A percentile compares a stretch with the other conserved stretches of the same genome.
These are phyloP conservation scores for Albugo candida DNA, from an alignment of 352 stramenopile species.

Conservation along the genomic window DNA sequence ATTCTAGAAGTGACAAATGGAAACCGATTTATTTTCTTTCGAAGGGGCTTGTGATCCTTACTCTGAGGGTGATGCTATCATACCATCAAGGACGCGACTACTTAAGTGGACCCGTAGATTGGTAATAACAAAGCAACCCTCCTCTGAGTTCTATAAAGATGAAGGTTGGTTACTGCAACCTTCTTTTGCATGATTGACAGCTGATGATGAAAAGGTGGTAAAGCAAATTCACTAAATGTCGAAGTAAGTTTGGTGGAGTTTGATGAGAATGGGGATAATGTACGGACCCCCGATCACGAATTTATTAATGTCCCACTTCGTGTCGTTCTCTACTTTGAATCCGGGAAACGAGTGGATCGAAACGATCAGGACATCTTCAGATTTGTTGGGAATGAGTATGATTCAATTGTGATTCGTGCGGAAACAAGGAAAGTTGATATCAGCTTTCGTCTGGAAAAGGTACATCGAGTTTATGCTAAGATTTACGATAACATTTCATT, in stretches of 20 bases:
- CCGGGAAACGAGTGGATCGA: slow-evolving; percentile 66
- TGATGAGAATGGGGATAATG: slow-evolving; percentile 36
- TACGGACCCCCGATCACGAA: slow-evolving; percentile 39
- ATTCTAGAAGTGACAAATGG: too few relatives aligned
- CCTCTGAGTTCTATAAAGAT: slow-evolving; percentile 78
- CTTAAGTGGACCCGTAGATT: slow-evolving; percentile 16
- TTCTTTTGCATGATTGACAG: not conserved
- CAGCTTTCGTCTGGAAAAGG: slow-evolving; percentile 69
- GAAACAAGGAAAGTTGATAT: slow-evolving; percentile 37
- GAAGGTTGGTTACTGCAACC: slow-evolving; percentile 20
- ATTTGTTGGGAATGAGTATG: slow-evolving; percentile 71
- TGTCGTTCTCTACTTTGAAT: slow-evolving; percentile 70
- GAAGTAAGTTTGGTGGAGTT: slow-evolving; percentile 71
- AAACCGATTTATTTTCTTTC: too few relatives aligned
- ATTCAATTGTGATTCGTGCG: slow-evolving; percentile 56
- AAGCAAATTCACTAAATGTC: slow-evolving; percentile 59
- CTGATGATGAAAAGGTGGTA: slow-evolving; percentile 20
- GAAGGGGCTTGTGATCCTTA: too few relatives aligned
- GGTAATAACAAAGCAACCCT: slow-evolving; percentile 70
- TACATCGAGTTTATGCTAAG: not conserved
- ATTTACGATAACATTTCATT: not conserved
- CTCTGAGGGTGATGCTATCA: too few relatives aligned
- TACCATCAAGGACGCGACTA: too few relatives aligned
- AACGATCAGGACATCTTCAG: slow-evolving; percentile 74
- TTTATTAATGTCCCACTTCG: slow-evolving; percentile 68